Evolutionary conservation across 1,284 basidiomycete species (phyloP).

Genomic region (Ceratobasidium sp.): DNA sequence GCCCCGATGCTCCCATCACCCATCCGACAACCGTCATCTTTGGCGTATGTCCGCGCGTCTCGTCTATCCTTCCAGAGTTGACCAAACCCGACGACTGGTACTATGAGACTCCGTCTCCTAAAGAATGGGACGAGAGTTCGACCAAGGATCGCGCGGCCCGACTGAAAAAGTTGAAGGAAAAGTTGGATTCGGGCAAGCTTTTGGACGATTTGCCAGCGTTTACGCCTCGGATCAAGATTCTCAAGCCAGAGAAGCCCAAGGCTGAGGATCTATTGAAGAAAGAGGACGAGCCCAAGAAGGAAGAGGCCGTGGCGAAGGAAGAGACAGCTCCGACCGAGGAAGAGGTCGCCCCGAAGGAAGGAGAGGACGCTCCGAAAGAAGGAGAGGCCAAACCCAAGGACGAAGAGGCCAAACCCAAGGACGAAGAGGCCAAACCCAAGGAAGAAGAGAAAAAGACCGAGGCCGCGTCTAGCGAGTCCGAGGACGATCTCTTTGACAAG

Average conservation of each 20-base stretch:
- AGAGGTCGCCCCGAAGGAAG: too few species aligned
- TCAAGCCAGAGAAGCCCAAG: not conserved
- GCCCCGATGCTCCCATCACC: constrained; percentile 53
- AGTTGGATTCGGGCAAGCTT: not conserved
- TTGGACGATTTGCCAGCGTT: not conserved
- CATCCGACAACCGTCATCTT: constrained; percentile 83
- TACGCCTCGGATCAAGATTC: not conserved
- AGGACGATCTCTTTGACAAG: not conserved
- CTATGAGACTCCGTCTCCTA: not conserved
- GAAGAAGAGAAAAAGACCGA: not conserved
- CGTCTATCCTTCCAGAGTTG: too few species aligned
- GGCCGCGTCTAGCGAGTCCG: not conserved
- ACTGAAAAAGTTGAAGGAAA: not conserved
- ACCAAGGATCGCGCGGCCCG: constrained; percentile 7
- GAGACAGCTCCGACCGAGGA: too few species aligned
- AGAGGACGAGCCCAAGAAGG: not conserved
- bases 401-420: too few species aligned
- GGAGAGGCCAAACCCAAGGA: too few species aligned
- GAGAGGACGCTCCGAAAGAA: too few species aligned
- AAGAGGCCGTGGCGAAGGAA: not conserved
- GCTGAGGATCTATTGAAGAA: not conserved
- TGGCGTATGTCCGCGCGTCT: constrained; percentile 69
- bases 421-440: not conserved
- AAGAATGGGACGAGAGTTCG: not conserved
- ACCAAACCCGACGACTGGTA: not conserved